Conservation (phyloP, 2,329 filamentous ascomycete genomes). For the Tolypocladium guangdongense region DNA sequence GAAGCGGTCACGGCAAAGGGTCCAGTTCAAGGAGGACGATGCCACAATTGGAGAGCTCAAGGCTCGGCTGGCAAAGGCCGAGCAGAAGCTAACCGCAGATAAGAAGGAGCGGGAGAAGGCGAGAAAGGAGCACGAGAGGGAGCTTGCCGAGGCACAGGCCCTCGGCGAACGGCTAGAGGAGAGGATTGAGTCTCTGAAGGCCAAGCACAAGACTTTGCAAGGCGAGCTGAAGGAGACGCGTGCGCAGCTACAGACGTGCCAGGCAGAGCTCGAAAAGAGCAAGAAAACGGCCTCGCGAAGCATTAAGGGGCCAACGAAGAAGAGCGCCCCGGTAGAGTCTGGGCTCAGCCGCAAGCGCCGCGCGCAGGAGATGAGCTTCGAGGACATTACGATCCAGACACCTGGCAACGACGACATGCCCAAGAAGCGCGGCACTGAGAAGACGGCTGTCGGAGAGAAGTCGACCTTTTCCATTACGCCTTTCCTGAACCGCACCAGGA, state of each 20-base stretch:
- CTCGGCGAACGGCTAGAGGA: slow-evolving; percentile 57
- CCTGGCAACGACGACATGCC: slow-evolving; percentile 31
- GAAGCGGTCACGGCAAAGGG: slow-evolving; percentile 30
- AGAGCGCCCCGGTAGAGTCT: slow-evolving; percentile 10
- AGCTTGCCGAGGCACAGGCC: slow-evolving; percentile 48
- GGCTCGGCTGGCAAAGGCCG: slow-evolving; percentile 22
- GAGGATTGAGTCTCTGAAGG: slow-evolving; percentile 57
- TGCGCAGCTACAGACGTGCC: slow-evolving; percentile 26
- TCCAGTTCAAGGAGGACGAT: slow-evolving; percentile 21
- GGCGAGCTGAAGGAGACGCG: slow-evolving; percentile 58
- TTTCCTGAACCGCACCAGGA: slow-evolving; percentile 68
- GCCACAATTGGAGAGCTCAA: slow-evolving; percentile 31
- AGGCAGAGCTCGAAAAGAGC: slow-evolving; percentile 29
- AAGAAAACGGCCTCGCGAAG: slow-evolving; percentile 7
- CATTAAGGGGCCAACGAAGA: slow-evolving; percentile 11
- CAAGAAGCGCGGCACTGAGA: slow-evolving; percentile 47
- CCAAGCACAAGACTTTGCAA: slow-evolving; percentile 59
- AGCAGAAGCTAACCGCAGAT: slow-evolving; percentile 26
- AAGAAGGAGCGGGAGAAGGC: slow-evolving; percentile 35
- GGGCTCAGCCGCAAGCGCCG: slow-evolving; percentile 34
- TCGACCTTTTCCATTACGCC: slow-evolving; percentile 91
- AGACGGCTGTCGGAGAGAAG: slow-evolving; percentile 60
- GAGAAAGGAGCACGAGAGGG: slow-evolving; percentile 37
- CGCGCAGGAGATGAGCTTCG: slow-evolving; percentile 30
- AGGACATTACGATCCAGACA: slow-evolving; percentile 37